A percentile compares a stretch with the other conserved stretches of the same genome.
Conservation (phyloP, 2,329 filamentous ascomycete genomes). For the Arachnomyces sp. region DNA sequence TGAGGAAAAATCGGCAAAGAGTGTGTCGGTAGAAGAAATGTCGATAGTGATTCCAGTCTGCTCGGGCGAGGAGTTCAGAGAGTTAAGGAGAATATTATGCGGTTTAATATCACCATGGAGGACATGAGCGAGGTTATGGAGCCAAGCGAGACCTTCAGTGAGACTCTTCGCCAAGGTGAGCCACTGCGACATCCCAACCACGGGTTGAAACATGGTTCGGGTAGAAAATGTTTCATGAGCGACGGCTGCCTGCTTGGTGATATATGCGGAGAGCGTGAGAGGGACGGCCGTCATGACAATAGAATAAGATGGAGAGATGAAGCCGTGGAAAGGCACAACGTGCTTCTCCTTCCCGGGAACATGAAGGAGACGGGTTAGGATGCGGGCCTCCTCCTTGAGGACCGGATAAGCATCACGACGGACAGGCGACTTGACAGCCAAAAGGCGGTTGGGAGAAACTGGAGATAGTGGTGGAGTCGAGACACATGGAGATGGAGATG, state of each 20-base stretch:
- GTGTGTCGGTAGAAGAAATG: conserved; percentile 20
- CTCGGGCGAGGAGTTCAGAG: no score
- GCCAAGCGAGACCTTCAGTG: conserved; percentile 35
- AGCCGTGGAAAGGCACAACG: conserved; percentile 40
- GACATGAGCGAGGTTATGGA: conserved; percentile 33
- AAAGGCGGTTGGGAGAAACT: conserved; percentile 17
- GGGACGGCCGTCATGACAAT: conserved; percentile 41
- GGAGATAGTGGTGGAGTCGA: conserved; percentile 29
- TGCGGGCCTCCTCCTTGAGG: conserved; percentile 35
- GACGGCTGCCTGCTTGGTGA: conserved; percentile 26
- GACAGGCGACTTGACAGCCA: conserved; percentile 40
- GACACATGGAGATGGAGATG: conserved; percentile 17
- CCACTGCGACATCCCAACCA: conserved; percentile 35
- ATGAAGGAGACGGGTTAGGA: conserved; percentile 32
- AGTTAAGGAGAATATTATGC: conserved; percentile 34
- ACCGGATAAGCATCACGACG: conserved; percentile 35
- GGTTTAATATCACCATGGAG: conserved; percentile 45
- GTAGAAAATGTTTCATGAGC: conserved; percentile 29
- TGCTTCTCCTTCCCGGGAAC: conserved; percentile 26
- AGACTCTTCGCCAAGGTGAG: conserved; percentile 33
- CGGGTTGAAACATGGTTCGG: conserved; percentile 39
- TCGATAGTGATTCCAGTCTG: conserved; percentile 14
- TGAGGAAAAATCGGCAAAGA: conserved; percentile 41
- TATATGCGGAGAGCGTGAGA: conserved; percentile 34
- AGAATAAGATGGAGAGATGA: conserved; percentile 28